Conservation (phyloP, 2,329 filamentous ascomycete genomes). For the Arthrobotrys megalospora region DNA sequence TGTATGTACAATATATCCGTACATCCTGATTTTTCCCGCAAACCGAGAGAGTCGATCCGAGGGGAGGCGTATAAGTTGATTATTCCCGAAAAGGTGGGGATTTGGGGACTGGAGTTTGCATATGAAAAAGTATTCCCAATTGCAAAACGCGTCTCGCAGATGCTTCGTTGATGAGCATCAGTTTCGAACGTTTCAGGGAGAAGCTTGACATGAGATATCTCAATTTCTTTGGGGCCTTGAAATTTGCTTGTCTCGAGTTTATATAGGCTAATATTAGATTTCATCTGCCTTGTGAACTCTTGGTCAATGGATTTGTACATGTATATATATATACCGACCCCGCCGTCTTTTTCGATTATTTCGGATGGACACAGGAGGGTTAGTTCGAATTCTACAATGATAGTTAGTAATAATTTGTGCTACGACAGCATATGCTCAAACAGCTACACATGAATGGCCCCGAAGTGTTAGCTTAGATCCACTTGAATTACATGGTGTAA, state of each 20-base stretch:
- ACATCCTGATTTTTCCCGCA: constrained; percentile 13
- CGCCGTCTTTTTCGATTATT: neutral
- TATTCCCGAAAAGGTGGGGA: neutral
- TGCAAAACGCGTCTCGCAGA: neutral
- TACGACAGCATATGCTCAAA: neutral
- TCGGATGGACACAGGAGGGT: neutral
- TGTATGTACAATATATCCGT: constrained; percentile 4
- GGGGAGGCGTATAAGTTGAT: neutral
- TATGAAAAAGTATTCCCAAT: neutral
- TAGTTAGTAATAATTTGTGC: neutral
- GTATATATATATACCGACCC: neutral
- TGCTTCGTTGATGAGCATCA: neutral
- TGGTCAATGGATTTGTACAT: neutral
- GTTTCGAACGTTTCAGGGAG: neutral
- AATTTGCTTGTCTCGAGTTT: constrained; percentile 7
- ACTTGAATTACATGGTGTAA: neutral
- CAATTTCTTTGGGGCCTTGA: neutral
- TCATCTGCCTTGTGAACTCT: constrained; percentile 13
- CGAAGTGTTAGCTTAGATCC: neutral
- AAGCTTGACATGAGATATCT: constrained; percentile 2
- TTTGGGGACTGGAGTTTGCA: neutral
- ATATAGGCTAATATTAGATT: constrained; percentile 5
- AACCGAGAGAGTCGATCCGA: neutral
- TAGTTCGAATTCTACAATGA: neutral
- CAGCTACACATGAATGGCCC: neutral